Evolutionary conservation across 768 basidiomycete genomes (phyloP).

Genomic region (Rubroboletus pulcherrimus): DNA sequence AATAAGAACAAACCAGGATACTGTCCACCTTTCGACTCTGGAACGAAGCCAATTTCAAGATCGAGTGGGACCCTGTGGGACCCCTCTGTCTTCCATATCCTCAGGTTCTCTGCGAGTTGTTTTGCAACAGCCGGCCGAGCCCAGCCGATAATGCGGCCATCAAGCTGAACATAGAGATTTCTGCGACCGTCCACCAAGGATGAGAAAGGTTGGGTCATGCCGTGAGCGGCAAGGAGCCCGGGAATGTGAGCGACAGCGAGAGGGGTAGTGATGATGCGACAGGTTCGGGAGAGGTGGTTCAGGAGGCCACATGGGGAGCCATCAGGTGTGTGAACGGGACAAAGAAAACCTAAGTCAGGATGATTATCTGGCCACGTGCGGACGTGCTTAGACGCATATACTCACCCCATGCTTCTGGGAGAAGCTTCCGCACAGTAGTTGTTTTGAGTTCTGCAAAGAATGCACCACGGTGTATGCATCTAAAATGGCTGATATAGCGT

Average conservation of each 20-base stretch:
- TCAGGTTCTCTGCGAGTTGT: conserved; percentile 78
- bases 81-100: conserved; percentile 93
- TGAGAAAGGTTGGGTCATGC: conserved; percentile 91
- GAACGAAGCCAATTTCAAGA: conserved; percentile 91
- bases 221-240: conserved; percentile 74
- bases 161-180: conserved; percentile 89
- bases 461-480: conserved; percentile 97
- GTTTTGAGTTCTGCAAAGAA: conserved; percentile 99
- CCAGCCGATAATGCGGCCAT: conserved; percentile 94
- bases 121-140: conserved; percentile 69
- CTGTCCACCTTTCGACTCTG: conserved; percentile 86
- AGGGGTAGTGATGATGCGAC: conserved; percentile 80
- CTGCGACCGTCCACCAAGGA: conserved; percentile 75
- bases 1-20: conserved; percentile 96
- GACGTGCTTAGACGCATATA: not conserved
- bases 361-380: conserved; percentile 7
- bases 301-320: conserved; percentile 96
- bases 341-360: conserved; percentile 72
- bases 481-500: conserved; percentile 96
- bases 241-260: conserved; percentile 79
- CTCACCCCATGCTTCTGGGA: conserved; percentile 97
- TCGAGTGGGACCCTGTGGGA: conserved; percentile 81
- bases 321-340: conserved; percentile 98
- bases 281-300: conserved; percentile 92
- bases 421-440: conserved; percentile 91